These are phyloP conservation scores for Apiospora malaysiana DNA, from an alignment of 2,329 filamentous ascomycete species.

Conservation along the genomic window DNA sequence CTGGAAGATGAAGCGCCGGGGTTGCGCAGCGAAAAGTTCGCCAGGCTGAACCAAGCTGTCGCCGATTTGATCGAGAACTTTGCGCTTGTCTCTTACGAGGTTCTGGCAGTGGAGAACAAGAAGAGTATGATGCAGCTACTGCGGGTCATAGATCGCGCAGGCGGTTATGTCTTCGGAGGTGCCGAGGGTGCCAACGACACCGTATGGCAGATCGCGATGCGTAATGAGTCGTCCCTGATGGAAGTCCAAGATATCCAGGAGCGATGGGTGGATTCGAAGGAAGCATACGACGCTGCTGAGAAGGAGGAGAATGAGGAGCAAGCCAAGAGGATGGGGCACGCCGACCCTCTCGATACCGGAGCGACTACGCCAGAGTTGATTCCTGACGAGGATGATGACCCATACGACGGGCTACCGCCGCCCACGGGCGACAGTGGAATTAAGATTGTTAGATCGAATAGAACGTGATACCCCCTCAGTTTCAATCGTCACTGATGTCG, in stretches of 20 bases:
- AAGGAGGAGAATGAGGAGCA: conserved; percentile 77
- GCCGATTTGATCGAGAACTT: conserved; percentile 88
- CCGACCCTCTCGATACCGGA: conserved; percentile 34
- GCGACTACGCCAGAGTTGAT: conserved; percentile 42
- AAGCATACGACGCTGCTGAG: conserved; percentile 84
- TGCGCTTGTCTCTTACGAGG: conserved; percentile 88
- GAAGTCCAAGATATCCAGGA: conserved; percentile 92
- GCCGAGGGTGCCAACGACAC: conserved; percentile 93
- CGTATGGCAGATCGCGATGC: conserved; percentile 96
- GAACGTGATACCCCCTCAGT: conserved; percentile 50
- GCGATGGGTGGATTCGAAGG: conserved; percentile 90
- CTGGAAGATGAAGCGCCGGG: conserved; percentile 80
- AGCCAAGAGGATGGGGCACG: conserved; percentile 54
- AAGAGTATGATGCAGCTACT: conserved; percentile 94
- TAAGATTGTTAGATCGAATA: conserved; percentile 71
- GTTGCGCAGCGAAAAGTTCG: conserved; percentile 76
- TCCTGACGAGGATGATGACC: conserved; percentile 43
- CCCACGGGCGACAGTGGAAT: conserved; percentile 65
- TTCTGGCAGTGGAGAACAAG: conserved; percentile 94
- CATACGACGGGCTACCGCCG: conserved; percentile 59
- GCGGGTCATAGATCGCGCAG: conserved; percentile 86
- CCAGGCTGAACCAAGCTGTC: conserved; percentile 83
- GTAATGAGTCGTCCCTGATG: conserved; percentile 74
- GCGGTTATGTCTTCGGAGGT: conserved; percentile 90
- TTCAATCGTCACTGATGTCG: conserved; percentile 37